phyloP scores from a whole-genome alignment of 1,284 basidiomycete species.

The Heterobasidion parviporum region DNA sequence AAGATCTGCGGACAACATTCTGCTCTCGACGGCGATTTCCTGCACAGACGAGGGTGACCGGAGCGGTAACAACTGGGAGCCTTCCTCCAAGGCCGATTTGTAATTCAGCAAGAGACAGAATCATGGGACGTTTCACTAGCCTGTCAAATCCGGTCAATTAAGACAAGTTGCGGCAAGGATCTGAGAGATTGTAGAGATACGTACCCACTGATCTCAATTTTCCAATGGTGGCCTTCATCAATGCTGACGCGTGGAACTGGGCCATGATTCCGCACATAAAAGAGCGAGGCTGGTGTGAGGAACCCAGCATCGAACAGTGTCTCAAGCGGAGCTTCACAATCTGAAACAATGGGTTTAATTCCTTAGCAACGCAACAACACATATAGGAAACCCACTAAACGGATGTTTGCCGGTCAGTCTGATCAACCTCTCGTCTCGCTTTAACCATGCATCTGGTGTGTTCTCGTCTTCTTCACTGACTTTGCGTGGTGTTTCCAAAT shows the following conservation, averaged over 20 bases:
- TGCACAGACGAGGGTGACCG: constrained; percentile 62
- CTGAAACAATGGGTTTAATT: neutral
- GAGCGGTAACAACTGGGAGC: constrained; percentile 51
- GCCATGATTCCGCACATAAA: constrained; percentile 64
- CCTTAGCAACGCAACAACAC: neutral
- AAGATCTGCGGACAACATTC: constrained; percentile 56
- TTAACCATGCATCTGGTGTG: constrained; percentile 38
- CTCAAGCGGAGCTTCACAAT: neutral
- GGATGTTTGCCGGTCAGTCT: constrained; percentile 55
- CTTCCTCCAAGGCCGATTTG: neutral
- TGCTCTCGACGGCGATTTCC: constrained; percentile 67
- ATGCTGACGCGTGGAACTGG: constrained; percentile 45
- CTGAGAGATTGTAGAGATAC: neutral
- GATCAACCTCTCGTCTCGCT: constrained; percentile 27
- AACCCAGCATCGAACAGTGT: constrained; percentile 33
- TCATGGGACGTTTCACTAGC: neutral
- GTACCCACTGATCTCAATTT: constrained; percentile 36
- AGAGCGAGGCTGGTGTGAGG: constrained; percentile 54
- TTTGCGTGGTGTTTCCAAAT: too few species aligned
- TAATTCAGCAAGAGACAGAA: neutral
- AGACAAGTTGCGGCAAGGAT: neutral
- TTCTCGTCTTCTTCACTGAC: constrained; percentile 15
- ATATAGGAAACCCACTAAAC: constrained; percentile 31
- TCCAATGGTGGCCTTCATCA: constrained; percentile 36
- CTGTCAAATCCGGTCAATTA: neutral